Evolutionary conservation across 352 stramenopile genomes (phyloP).

Genomic region (Phytophthora lateralis): DNA sequence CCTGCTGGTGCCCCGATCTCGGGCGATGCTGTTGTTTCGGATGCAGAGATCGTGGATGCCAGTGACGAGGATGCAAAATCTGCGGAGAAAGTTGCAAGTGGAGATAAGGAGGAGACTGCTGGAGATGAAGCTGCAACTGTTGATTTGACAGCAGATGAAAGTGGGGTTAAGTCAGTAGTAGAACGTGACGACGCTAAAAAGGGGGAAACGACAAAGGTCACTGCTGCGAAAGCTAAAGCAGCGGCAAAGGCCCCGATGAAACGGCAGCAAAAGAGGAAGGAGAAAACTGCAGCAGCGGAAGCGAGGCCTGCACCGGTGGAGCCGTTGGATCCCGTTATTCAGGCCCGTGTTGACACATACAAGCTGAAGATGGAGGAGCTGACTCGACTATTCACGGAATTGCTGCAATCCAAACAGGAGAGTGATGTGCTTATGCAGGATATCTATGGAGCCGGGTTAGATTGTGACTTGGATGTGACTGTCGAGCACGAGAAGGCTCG

Average conservation of each 20-base stretch:
- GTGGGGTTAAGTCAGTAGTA: conserved; percentile 1
- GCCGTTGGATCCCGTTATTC: conserved; percentile 56
- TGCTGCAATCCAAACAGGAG: conserved; percentile 34
- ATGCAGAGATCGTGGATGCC: conserved; percentile 23
- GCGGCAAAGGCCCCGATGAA: conserved; percentile 28
- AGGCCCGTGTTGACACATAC: conserved; percentile 74
- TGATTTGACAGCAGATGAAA: conserved; percentile 23
- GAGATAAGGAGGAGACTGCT: conserved; percentile 3
- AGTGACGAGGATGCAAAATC: conserved; percentile 10
- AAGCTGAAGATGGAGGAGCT: conserved; percentile 80
- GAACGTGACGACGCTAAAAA: conserved; percentile 21
- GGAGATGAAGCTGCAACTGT: conserved; percentile 12
- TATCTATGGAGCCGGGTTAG: conserved; percentile 70
- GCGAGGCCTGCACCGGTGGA: conserved; percentile 25
- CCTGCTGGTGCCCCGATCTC: conserved; percentile 30
- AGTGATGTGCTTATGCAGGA: conserved; percentile 61
- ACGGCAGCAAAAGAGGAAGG: conserved; percentile 32
- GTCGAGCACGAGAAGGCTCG: conserved; percentile 20
- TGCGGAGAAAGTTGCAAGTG: not conserved
- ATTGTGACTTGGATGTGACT: conserved; percentile 50
- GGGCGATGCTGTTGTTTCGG: conserved; percentile 23
- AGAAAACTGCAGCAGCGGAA: conserved; percentile 28
- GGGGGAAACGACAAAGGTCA: conserved; percentile 3
- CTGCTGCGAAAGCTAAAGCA: not conserved
- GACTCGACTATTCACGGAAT: conserved; percentile 46